Percentiles rank a stretch among this genome's conserved stretches.
Conservation (phyloP, 2,329 filamentous ascomycete genomes). For the Juglanconis juglandina region DNA sequence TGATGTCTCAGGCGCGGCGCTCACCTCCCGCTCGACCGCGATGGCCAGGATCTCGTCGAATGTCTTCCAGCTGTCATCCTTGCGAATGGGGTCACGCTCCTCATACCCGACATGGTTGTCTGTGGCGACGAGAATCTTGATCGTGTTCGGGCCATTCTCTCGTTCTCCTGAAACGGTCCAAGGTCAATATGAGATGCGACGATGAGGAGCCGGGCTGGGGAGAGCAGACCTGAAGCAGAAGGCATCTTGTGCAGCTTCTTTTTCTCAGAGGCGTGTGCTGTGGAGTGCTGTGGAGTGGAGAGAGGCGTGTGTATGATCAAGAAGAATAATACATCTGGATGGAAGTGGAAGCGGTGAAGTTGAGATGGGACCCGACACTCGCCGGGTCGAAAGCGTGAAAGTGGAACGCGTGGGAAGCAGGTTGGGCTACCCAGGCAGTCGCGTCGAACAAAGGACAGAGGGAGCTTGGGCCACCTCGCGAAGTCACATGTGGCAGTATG, state of each 20-base stretch:
- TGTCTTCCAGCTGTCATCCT: slow-evolving; percentile 92
- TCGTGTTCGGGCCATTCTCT: slow-evolving; percentile 84
- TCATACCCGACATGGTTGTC: slow-evolving; percentile 98
- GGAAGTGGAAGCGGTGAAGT: slow-evolving; percentile 3
- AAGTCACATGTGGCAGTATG: slow-evolving; percentile 2
- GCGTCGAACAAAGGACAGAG: background rate
- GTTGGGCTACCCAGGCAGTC: slow-evolving; percentile 1
- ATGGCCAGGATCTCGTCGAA: slow-evolving; percentile 95
- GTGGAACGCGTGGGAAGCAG: background rate
- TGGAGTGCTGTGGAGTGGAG: too few species aligned
- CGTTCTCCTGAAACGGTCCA: background rate
- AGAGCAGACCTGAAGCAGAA: slow-evolving; percentile 21
- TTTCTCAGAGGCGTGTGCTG: too few species aligned
- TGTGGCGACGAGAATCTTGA: slow-evolving; percentile 88
- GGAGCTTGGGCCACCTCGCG: slow-evolving; percentile 1
- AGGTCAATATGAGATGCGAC: background rate
- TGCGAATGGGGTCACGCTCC: slow-evolving; percentile 89
- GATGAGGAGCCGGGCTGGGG: background rate
- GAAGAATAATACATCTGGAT: background rate
- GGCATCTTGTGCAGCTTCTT: slow-evolving; percentile 22
- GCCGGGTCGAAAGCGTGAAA: background rate
- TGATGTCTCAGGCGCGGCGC: slow-evolving; percentile 18
- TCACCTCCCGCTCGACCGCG: slow-evolving; percentile 75
- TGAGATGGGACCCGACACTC: background rate
- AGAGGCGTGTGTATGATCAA: background rate